Base-by-base conservation (phyloP, 768 basidiomycete genomes). In the Podaxis sp. region DNA sequence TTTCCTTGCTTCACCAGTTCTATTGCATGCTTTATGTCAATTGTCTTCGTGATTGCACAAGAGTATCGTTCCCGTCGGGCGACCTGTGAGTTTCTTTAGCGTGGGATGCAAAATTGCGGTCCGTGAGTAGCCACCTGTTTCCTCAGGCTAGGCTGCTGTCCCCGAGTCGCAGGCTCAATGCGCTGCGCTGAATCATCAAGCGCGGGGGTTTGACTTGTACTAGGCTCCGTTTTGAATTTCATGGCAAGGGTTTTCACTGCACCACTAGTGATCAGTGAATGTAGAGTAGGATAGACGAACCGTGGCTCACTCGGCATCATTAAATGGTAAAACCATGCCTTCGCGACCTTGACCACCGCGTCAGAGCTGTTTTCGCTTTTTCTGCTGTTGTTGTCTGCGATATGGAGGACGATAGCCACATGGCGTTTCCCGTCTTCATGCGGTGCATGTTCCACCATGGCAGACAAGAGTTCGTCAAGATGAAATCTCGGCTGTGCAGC, bases 361-460 rank as follows among this genome's bases (percentile, higher is more conserved):
- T 66, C 61, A 15, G 17, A 15, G 8, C 7, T 28, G 4, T 28
- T 6, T 28, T 28, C 7, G 28, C 7, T 28, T 28, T 28, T 6
- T 28, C 7, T 28, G 28, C 68, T 68, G 48, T 68, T 67, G 22
- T 30, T 30, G 49, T 63, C 19, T 56, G 69, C 69, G 39, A 69
- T 66, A 44, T 68, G 64, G 48, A 71, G 66, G 36, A 60, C 55
- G 24, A 67, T 58, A 30, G 70, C 65, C 3, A 66, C 70, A 44
- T 71, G 68, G 65, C 69, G 59, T 56, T 64, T 55, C 19, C 68
- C 68, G 44, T 22, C 19, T 9, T 54, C 48, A 52, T 65, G 26
- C 17, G 68, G 68, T 17, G 69, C 70, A 36, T 68, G 17, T 19
- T 64, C 51, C 22, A 71, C 42, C 70, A 71, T 71, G 13, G 48